A percentile compares a stretch with the other conserved stretches of the same genome.
Conservation (phyloP, 139 green algal genomes). For the Ettlia oleoabundans region DNA sequence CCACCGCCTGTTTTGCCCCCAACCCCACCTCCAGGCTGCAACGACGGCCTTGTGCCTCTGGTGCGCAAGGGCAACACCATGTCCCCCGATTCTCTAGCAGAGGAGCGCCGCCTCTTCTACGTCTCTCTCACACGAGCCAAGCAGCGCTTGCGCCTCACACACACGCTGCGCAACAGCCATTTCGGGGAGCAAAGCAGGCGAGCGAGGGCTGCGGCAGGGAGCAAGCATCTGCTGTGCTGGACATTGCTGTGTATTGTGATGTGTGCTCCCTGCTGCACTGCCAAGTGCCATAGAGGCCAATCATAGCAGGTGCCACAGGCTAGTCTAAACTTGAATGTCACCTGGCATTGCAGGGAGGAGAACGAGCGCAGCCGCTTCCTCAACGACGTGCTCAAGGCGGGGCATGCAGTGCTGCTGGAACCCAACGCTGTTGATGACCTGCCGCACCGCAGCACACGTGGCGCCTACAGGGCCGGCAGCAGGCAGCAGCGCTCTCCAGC, state of each 20-base stretch:
- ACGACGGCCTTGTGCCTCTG: constrained; percentile 24
- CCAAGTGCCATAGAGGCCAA: too few species aligned
- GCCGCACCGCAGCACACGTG: too few species aligned
- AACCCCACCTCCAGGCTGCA: constrained; percentile 18
- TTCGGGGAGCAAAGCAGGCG: background rate
- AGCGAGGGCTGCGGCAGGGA: too few species aligned
- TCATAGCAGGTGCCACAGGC: too few species aligned
- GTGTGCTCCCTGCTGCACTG: too few species aligned
- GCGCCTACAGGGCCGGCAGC: background rate
- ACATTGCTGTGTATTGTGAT: too few species aligned
- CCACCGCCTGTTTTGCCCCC: background rate
- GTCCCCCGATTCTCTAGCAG: too few species aligned
- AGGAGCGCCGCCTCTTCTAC: constrained; percentile 48
- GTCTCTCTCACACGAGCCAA: constrained; percentile 46
- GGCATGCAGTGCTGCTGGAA: constrained; percentile 2
- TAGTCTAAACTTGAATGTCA: too few species aligned
- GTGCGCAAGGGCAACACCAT: too few species aligned
- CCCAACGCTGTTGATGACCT: too few species aligned
- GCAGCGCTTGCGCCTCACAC: constrained; percentile 25
- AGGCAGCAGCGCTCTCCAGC: background rate
- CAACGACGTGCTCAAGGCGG: background rate
- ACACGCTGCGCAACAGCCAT: background rate
- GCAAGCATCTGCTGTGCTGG: too few species aligned
- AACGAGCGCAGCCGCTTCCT: constrained; percentile 12
- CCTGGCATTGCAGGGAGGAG: too few species aligned